Evolutionary conservation across 2,329 filamentous ascomycete species (phyloP).

Genomic region (Orbilia ellipsospora): DNA sequence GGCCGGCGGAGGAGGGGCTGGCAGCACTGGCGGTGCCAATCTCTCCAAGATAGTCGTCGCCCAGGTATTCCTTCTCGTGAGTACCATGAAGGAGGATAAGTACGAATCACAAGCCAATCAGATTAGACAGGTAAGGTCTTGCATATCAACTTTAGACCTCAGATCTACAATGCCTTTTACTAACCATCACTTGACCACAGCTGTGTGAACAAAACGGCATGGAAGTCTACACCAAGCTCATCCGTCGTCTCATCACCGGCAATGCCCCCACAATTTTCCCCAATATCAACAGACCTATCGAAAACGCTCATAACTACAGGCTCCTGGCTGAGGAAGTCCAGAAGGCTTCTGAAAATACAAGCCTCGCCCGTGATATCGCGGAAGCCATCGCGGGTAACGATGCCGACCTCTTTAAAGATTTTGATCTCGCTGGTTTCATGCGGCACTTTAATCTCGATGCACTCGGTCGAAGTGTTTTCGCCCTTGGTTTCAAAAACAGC

Average conservation of each 20-base stretch:
- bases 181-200: conserved; percentile 64
- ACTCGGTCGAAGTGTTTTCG: conserved; percentile 85
- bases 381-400: conserved; percentile 91
- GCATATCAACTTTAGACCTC: not conserved
- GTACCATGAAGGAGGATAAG: conserved; percentile 94
- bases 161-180: not conserved
- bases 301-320: conserved; percentile 83
- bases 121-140: conserved; percentile 80
- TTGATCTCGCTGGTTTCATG: conserved; percentile 94
- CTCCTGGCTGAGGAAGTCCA: conserved; percentile 84
- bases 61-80: conserved; percentile 92
- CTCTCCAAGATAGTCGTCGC: conserved; percentile 94
- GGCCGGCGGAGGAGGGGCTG: conserved; percentile 55
- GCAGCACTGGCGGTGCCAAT: conserved; percentile 66
- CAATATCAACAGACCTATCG: conserved; percentile 75
- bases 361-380: conserved; percentile 83
- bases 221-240: conserved; percentile 97
- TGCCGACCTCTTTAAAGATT: conserved; percentile 93
- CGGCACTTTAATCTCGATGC: conserved; percentile 95
- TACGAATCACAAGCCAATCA: conserved; percentile 91
- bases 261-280: conserved; percentile 94
- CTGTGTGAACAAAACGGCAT: conserved; percentile 98
- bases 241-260: conserved; percentile 88
- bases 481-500: conserved; percentile 87
- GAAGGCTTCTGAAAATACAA: conserved; percentile 81